Evolutionary conservation across 2,329 filamentous ascomycete species (phyloP), one percentile per base, ranked within the genome.

Genomic region (Penicillium hordei): DNA sequence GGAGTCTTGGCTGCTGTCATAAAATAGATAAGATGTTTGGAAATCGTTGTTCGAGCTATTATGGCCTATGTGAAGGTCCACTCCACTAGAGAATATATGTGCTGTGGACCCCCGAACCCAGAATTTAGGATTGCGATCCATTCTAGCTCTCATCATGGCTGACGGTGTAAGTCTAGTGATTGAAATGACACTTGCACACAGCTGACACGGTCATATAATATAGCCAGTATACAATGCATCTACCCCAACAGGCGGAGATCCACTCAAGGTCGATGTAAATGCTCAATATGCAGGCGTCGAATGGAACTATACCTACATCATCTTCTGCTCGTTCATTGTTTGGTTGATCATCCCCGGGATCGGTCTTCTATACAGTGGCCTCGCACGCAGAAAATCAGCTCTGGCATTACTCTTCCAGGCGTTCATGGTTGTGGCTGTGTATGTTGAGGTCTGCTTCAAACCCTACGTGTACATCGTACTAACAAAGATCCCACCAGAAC

Each of bases 341-440:
- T 88, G 83, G 81, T 72, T 88, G 50, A 89, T 89, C 68, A 86
- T 88, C 56, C 86, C 86, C 0, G 86, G 85, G 21, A 85, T 89
- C 63, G 86, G 85, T 48, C 78, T 89, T 8, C 75, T 89, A 1
- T 88, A 89, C 72, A 82, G 84, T 56, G 86, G 86, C 53, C 79
- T 89, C 29, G 81, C 85, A 5, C 80, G 84, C 34, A 78, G 85
- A 62, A 88, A 88, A 73, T 86, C 83, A 15, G 82, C 85, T 6
- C 75, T 88, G 29, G 75, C 84, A 4, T 75, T 88, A 48, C 76
- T 89, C 2, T 88, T 88, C 72, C 86, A 88, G 68, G 82, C 81
- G 8, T 75, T 87, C 34, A 80, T 86, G 71, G 81, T 87, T 39
- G 77, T 78, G 33, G 80, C 82, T 42, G 81, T 86, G 76, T 79